Evolutionary conservation across 2,329 filamentous ascomycete species (phyloP).

Genomic region (Tolypocladium inflatum): DNA sequence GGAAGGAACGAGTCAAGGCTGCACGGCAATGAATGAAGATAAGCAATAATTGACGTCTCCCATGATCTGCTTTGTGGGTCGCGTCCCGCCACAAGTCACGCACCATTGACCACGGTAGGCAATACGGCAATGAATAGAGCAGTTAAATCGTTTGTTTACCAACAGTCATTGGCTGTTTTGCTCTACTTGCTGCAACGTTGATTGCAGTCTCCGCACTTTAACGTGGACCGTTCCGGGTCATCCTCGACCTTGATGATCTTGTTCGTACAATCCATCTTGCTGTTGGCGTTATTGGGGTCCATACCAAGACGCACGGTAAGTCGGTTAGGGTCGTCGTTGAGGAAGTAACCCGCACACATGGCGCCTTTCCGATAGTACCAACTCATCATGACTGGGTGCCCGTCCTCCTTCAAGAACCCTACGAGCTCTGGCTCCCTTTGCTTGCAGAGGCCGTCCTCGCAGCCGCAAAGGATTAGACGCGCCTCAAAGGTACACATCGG

Average conservation of each 20-base stretch:
- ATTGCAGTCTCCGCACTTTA: neutral
- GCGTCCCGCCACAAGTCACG: neutral
- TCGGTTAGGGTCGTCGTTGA: conserved; percentile 2
- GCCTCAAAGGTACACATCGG: conserved; percentile 3
- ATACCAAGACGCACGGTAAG: conserved; percentile 3
- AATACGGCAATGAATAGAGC: neutral
- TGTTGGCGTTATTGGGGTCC: conserved; percentile 4
- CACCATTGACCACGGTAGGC: neutral
- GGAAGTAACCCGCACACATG: conserved; percentile 2
- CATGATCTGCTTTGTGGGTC: neutral
- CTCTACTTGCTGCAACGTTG: neutral
- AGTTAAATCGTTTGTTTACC: neutral
- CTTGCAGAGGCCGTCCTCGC: conserved; percentile 2
- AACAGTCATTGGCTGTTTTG: neutral
- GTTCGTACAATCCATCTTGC: conserved; percentile 4
- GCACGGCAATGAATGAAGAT: neutral
- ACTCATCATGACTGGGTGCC: neutral
- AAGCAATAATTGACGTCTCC: neutral
- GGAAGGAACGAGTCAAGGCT: neutral
- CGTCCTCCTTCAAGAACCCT: neutral
- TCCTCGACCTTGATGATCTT: neutral
- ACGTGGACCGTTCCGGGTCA: neutral
- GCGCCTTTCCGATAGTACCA: neutral
- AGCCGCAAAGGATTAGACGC: conserved; percentile 3
- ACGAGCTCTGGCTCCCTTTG: neutral